Evolutionary conservation across 345 rosid genomes (phyloP).

Genomic region (Linum lewisii): DNA sequence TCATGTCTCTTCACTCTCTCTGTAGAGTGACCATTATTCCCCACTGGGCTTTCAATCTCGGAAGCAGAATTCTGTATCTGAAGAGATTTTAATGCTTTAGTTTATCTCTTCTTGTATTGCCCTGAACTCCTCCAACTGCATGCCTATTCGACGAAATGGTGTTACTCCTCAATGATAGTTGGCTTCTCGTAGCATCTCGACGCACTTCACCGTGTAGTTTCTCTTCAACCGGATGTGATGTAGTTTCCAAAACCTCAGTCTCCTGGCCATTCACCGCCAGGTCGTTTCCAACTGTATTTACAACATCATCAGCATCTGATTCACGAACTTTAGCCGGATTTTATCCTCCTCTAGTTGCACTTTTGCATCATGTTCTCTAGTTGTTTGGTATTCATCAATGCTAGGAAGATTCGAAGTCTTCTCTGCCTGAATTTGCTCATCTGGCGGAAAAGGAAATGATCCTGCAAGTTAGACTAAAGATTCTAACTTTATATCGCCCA

Average conservation of each 20-base stretch:
- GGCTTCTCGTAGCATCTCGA: slow-evolving; percentile 35
- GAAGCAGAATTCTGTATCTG: slow-evolving; percentile 37
- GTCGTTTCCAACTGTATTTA: slow-evolving; percentile 29
- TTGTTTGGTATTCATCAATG: slow-evolving; percentile 13
- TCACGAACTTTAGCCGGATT: slow-evolving; percentile 17
- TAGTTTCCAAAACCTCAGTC: slow-evolving; percentile 10
- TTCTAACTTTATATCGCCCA: slow-evolving; percentile 1
- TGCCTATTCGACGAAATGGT: slow-evolving; percentile 35
- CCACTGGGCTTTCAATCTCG: slow-evolving; percentile 19
- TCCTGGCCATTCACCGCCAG: slow-evolving; percentile 26
- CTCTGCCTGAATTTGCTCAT: slow-evolving; percentile 11
- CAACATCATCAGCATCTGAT: slow-evolving; percentile 13
- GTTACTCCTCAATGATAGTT: slow-evolving; percentile 45
- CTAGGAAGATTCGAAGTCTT: slow-evolving; percentile 13
- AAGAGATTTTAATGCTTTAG: slow-evolving; percentile 49
- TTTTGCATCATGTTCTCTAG: slow-evolving; percentile 16
- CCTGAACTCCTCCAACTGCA: slow-evolving; percentile 37
- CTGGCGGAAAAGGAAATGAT: slow-evolving; percentile 10
- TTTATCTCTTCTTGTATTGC: slow-evolving; percentile 28
- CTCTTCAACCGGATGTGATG: slow-evolving; percentile 34
- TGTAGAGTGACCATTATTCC: slow-evolving; percentile 14
- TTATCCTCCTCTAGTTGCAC: slow-evolving; percentile 16
- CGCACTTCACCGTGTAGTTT: slow-evolving; percentile 23
- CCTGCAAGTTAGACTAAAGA: slow-evolving; percentile 13
- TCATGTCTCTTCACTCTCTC: slow-evolving; percentile 11